Evolutionary conservation across 2,329 filamentous ascomycete genomes (phyloP).

Genomic region (Alternaria angustiovoidea): DNA sequence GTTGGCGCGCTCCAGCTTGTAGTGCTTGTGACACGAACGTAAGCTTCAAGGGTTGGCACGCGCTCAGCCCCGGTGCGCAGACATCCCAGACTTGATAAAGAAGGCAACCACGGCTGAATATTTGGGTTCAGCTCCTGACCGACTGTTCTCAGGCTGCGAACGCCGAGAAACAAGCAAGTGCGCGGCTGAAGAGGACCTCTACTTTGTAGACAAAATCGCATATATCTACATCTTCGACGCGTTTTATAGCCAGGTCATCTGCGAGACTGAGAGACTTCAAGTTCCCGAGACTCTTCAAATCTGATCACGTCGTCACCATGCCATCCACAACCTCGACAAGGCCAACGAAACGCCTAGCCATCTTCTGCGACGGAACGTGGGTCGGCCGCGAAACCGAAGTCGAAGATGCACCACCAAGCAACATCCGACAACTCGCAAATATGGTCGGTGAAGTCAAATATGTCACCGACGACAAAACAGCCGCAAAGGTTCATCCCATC

Average conservation of each 20-base stretch:
- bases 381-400: constrained; percentile 45
- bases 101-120: constrained; percentile 13
- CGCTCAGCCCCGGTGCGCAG: constrained; percentile 15
- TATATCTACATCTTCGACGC: background rate
- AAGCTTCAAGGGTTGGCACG: constrained; percentile 14
- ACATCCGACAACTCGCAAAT: constrained; percentile 44
- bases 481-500: constrained; percentile 37
- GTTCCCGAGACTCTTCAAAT: background rate
- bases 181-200: background rate
- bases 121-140: background rate
- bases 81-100: constrained; percentile 9
- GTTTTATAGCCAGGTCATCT: background rate
- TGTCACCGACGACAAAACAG: constrained; percentile 9
- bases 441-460: constrained; percentile 41
- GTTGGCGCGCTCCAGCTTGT: background rate
- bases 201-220: background rate
- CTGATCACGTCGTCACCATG: constrained; percentile 12
- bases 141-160: background rate
- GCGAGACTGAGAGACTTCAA: background rate
- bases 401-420: constrained; percentile 38
- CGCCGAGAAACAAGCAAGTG: background rate
- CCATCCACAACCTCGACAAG: constrained; percentile 10
- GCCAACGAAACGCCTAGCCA: constrained; percentile 36
- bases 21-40: constrained; percentile 16
- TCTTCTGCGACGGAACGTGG: constrained; percentile 51